Percentiles rank a stretch among this genome's conserved stretches.
phyloP scores from a whole-genome alignment of 805 yeast species.

The Saccharomycopsis malanga region DNA sequence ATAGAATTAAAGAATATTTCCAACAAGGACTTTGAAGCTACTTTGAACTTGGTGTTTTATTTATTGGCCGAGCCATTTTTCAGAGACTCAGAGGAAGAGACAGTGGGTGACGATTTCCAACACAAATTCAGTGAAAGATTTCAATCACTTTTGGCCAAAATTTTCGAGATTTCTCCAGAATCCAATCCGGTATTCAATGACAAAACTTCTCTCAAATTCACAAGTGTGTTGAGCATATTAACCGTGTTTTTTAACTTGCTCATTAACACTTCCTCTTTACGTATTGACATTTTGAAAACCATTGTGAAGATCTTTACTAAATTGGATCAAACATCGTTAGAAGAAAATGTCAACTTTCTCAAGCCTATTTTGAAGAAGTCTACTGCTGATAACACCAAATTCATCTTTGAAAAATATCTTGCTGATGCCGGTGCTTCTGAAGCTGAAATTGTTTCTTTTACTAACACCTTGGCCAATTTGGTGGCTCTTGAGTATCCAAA shows the following conservation, averaged over 20 bases:
- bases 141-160: conserved; percentile 6
- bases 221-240: conserved; percentile 18
- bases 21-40: conserved; percentile 18
- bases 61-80: conserved; percentile 15
- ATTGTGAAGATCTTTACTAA: conserved; percentile 17
- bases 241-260: conserved; percentile 21
- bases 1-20: conserved; percentile 7
- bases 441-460: conserved; percentile 9
- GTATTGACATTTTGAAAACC: conserved; percentile 14
- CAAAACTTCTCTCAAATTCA: conserved; percentile 14
- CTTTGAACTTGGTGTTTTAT: conserved; percentile 20
- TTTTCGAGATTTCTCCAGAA: conserved; percentile 13
- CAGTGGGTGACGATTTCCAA: conserved; percentile 1
- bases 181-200: conserved; percentile 17
- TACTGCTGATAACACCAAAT: conserved; percentile 1
- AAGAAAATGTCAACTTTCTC: conserved; percentile 16
- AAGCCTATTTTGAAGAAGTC: conserved; percentile 16
- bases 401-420: conserved; percentile 18
- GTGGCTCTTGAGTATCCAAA: conserved; percentile 2
- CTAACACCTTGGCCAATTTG: conserved; percentile 15
- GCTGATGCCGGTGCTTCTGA: conserved; percentile 1
- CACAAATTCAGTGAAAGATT: conserved; percentile 9
- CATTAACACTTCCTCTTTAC: conserved; percentile 7
- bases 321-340: conserved; percentile 13
- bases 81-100: background rate